Evolutionary conservation across 169 alveolate species (phyloP).

Genomic region (Plasmodium blacklocki): DNA sequence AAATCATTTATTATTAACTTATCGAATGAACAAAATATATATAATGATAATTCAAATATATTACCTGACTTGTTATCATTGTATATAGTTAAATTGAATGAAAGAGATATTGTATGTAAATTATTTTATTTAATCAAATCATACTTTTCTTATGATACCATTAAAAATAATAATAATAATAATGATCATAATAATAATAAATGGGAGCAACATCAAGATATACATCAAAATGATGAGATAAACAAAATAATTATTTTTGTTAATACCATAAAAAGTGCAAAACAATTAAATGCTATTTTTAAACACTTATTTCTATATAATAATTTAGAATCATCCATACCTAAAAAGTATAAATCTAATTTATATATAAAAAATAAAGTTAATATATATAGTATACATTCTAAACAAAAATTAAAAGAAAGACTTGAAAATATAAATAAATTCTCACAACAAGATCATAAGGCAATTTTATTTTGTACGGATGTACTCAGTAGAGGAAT

Average conservation of each 20-base stretch:
- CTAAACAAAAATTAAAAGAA: constrained; percentile 50
- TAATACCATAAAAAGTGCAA: constrained; percentile 48
- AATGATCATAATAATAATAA: neutral
- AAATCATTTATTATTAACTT: constrained; percentile 33
- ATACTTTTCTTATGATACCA: neutral
- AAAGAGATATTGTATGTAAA: constrained; percentile 17
- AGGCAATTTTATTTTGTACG: constrained; percentile 91
- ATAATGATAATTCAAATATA: neutral
- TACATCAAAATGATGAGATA: neutral
- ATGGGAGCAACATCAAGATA: neutral
- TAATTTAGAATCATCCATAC: constrained; percentile 54
- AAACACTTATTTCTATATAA: constrained; percentile 33
- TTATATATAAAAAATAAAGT: constrained; percentile 21
- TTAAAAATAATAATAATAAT: neutral
- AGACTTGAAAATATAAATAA: constrained; percentile 37
- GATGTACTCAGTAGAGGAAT: constrained; percentile 96
- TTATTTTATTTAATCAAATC: constrained; percentile 50
- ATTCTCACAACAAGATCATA: constrained; percentile 29
- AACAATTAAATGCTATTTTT: constrained; percentile 22
- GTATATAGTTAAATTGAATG: constrained; percentile 51
- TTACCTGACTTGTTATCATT: constrained; percentile 45
- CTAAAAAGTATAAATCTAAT: constrained; percentile 45
- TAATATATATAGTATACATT: constrained; percentile 41
- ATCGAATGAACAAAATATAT: neutral
- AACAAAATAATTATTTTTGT: constrained; percentile 67